A percentile compares a stretch with the other conserved stretches of the same genome.
These are phyloP conservation scores for Oryza rufipogon DNA, from an alignment of 176 grass and related monocot genomes.

Conservation along the genomic window DNA sequence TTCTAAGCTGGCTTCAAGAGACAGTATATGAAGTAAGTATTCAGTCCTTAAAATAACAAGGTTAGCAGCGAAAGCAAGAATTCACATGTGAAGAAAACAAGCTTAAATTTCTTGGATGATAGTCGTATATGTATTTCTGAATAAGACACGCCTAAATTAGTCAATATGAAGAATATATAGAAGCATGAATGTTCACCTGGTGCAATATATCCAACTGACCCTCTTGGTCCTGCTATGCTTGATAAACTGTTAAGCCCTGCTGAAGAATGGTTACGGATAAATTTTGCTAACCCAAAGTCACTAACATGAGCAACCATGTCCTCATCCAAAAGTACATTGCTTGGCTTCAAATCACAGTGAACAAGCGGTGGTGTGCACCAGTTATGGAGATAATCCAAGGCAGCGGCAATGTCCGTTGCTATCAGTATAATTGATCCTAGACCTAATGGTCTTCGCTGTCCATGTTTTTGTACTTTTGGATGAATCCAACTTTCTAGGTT, in stretches of 20 bases:
- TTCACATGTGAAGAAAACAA: too few relatives aligned
- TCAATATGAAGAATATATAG: too few relatives aligned
- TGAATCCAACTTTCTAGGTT: constrained; percentile 38
- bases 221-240: neutral
- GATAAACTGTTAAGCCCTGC: neutral
- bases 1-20: too few relatives aligned
- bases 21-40: too few relatives aligned
- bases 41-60: too few relatives aligned
- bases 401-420: constrained; percentile 18
- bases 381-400: constrained; percentile 45
- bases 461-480: neutral
- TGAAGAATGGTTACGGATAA: neutral
- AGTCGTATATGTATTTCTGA: too few relatives aligned
- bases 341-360: constrained; percentile 34
- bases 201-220: constrained; percentile 29
- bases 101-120: too few relatives aligned
- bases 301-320: constrained; percentile 7
- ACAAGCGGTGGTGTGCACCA: constrained; percentile 16
- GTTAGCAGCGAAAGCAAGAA: too few relatives aligned
- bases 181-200: neutral
- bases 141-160: too few relatives aligned
- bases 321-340: constrained; percentile 22
- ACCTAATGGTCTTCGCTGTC: neutral
- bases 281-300: constrained; percentile 17
- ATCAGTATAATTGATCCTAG: neutral